Evolutionary conservation across 208 protist species (phyloP), one percentile per base, ranked within the genome.

Genomic region (Crithidia fasciculata): DNA sequence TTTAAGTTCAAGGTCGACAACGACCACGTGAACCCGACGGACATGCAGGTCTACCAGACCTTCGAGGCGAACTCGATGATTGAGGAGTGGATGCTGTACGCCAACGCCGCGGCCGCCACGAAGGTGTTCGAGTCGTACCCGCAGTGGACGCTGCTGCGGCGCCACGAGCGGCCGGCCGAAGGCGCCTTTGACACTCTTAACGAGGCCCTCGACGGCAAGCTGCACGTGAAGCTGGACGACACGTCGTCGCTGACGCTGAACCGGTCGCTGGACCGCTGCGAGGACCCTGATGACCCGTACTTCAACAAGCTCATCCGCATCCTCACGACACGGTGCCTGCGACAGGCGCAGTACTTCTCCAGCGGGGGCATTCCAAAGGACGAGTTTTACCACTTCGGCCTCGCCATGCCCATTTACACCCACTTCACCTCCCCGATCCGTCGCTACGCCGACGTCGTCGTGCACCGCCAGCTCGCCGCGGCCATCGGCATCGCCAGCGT

Each of bases 1-100:
- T 96, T 97, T 72, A 95, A 96, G 66, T 96, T 96, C 74, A 95
- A 92, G 78, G 84, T 96, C 10, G 90, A 96, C 80, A 94, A 94
- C 65, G 81, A 95, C 61, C 88, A 96, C 68, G 81, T 95, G 7
- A 95, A 94, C 68, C 85, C 91, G 44, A 95, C 93, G 3, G 89
- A 96, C 72, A 96, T 98, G 85, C 80, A 96, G 64, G 72, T 87
- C 41, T 98, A 98, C 78, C 82, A 95, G 78, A 93, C 86, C 2
- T 91, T 96, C 65, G 93, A 97, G 69, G 95, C 96, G 8, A 97
- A 98, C 73, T 98, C 95, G 28, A 91, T 98, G 88, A 96, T 99
- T 75, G 97, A 99, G 81, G 96, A 99, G 75, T 99, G 97, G 87
- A 99, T 99, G 97, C 84, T 99, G 55, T 96, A 98, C 72, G 97